Conservation (phyloP, 2,329 filamentous ascomycete genomes). For the Cladosporium sp. region DNA sequence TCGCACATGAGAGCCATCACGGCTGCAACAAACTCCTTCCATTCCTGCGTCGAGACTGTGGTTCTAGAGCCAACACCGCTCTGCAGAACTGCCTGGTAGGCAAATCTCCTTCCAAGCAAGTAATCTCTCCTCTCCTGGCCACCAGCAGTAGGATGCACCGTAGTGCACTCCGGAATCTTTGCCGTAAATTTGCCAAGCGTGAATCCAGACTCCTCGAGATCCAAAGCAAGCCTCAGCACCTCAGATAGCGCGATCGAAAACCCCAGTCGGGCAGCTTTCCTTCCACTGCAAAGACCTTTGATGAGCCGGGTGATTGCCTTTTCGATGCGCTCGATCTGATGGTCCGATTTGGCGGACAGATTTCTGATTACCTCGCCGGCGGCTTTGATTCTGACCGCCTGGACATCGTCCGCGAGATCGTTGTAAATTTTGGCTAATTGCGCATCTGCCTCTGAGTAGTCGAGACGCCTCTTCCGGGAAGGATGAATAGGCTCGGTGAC, state of each 20-base stretch:
- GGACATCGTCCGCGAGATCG: constrained; percentile 43
- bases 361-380: constrained; percentile 41
- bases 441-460: constrained; percentile 36
- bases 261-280: constrained; percentile 81
- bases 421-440: constrained; percentile 44
- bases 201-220: constrained; percentile 10
- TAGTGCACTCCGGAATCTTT: constrained; percentile 50
- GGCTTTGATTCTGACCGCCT: constrained; percentile 40
- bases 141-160: constrained; percentile 47
- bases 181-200: constrained; percentile 43
- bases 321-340: constrained; percentile 35
- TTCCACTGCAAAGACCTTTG: constrained; percentile 80
- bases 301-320: constrained; percentile 55
- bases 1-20: constrained; percentile 70
- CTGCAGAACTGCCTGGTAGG: constrained; percentile 78
- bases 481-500: constrained; percentile 22
- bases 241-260: constrained; percentile 88
- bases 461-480: constrained; percentile 29
- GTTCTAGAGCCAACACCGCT: constrained; percentile 64
- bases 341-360: constrained; percentile 35
- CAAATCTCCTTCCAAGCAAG: constrained; percentile 80
- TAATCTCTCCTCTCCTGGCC: constrained; percentile 80
- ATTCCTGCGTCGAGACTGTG: constrained; percentile 51
- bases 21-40: constrained; percentile 64
- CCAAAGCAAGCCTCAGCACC: constrained; percentile 62